Conservation (phyloP, 2,329 filamentous ascomycete species). For the Gnomoniopsis smithogilvyi region DNA sequence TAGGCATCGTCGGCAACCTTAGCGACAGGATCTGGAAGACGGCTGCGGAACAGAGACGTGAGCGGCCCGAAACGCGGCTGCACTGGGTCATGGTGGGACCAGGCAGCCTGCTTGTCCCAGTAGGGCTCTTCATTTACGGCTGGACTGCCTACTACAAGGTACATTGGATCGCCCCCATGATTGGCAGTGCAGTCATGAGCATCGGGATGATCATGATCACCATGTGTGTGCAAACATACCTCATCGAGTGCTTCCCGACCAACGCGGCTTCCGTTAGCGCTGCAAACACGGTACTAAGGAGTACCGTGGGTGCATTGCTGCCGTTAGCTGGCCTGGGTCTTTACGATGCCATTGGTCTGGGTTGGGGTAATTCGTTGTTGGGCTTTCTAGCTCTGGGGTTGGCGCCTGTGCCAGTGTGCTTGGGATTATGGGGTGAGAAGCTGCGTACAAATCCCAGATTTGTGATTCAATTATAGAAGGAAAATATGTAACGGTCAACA, state of each 20-base stretch:
- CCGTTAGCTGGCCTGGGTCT: conserved; percentile 18
- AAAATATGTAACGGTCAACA: too few relatives aligned
- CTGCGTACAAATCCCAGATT: not conserved
- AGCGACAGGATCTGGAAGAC: conserved; percentile 18
- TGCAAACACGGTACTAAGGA: conserved; percentile 23
- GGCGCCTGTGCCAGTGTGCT: conserved; percentile 19
- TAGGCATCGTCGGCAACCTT: conserved; percentile 18
- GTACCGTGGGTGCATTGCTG: conserved; percentile 17
- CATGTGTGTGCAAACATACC: conserved; percentile 21
- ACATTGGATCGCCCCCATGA: conserved; percentile 49
- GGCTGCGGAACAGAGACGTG: conserved; percentile 28
- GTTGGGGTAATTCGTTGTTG: conserved; percentile 26
- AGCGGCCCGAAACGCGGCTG: conserved; percentile 48
- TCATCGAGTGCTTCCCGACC: conserved; percentile 18
- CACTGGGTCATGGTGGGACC: conserved; percentile 49
- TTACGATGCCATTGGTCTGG: conserved; percentile 22
- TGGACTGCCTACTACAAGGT: conserved; percentile 34
- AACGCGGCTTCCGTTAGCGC: conserved; percentile 23
- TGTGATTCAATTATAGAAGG: too few relatives aligned
- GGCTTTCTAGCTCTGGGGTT: conserved; percentile 22
- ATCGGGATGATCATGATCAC: conserved; percentile 31
- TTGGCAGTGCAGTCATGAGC: conserved; percentile 49
- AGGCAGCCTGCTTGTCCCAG: conserved; percentile 32
- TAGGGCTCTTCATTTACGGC: conserved; percentile 42
- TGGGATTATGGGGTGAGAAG: conserved; percentile 4